Conservation (phyloP, 805 yeast genomes). For the Allodekkera sacchari region DNA sequence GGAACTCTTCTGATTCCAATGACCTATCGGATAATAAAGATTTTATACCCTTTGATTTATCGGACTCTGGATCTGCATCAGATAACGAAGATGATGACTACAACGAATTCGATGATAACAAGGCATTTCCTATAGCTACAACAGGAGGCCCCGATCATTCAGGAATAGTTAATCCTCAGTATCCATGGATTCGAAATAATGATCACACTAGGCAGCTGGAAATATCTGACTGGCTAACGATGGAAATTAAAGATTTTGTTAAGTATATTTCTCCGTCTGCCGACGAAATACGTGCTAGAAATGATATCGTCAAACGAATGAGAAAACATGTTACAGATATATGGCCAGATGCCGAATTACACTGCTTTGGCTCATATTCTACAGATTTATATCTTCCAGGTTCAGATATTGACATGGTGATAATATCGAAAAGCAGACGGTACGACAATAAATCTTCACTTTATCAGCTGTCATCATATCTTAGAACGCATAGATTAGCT, state of each 20-base stretch:
- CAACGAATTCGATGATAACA: slow-evolving; percentile 30
- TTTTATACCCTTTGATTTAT: too few species aligned
- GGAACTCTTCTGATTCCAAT: too few species aligned
- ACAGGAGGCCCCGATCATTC: slow-evolving; percentile 17
- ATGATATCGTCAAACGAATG: slow-evolving; percentile 52
- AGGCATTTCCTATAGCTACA: slow-evolving; percentile 17
- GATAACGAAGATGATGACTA: slow-evolving; percentile 2
- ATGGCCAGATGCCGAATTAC: slow-evolving; percentile 76
- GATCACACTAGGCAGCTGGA: slow-evolving; percentile 73
- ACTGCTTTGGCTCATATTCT: slow-evolving; percentile 91
- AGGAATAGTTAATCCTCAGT: slow-evolving; percentile 28
- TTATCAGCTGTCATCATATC: slow-evolving; percentile 63
- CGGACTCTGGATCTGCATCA: slow-evolving; percentile 3
- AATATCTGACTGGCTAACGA: slow-evolving; percentile 78
- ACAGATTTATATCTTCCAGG: slow-evolving; percentile 91
- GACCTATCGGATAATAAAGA: too few species aligned
- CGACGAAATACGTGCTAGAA: slow-evolving; percentile 61
- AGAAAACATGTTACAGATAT: slow-evolving; percentile 40
- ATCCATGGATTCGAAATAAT: slow-evolving; percentile 73
- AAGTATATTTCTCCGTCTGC: slow-evolving; percentile 79
- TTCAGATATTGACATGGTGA: slow-evolving; percentile 91
- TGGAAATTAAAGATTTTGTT: slow-evolving; percentile 79
- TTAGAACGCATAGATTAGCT: slow-evolving; percentile 56
- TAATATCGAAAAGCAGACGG: slow-evolving; percentile 52
- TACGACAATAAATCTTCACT: slow-evolving; percentile 57